Evolutionary conservation across 2,329 filamentous ascomycete species (phyloP), one percentile per base, ranked within the genome.

Genomic region (Pestalotiopsis sp.): DNA sequence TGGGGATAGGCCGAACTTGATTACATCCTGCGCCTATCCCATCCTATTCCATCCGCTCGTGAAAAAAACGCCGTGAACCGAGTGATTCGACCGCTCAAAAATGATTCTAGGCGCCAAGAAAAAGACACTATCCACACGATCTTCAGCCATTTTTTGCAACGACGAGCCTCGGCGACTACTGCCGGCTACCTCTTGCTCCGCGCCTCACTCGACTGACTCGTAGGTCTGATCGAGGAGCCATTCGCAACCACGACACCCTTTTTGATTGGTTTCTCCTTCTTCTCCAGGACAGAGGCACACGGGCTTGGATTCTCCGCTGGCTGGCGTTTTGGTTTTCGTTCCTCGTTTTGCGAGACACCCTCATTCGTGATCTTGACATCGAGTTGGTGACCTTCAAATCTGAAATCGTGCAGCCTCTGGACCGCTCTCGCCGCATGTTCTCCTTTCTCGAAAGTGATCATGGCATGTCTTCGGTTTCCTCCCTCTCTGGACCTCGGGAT

Each of bases 341-440:
- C 58, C 61, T 75, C 74, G 57, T 71, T 69, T 36, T 74, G 71
- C 5, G 76, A 75, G 31, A 75, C 73, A 14, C 75, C 75, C 58
- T 78, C 77, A 41, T 74, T 77, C 7, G 75, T 76, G 58, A 74
- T 70, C 25, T 72, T 71, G 12, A 71, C 76, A 31, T 68, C 73
- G n/a, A 78, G 65, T 25, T 67, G 67, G 7, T 72, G 72, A 3
- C 75, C 75, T 4, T 76, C 74, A 45, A 73, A 73, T 57, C 73
- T 73, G 67, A 68, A 70, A 4, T 74, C 73, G 57, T 78, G 68
- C 25, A 78, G 75, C n/a, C 69, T 71, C 57, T 70, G 71, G 59
- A 78, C 72, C 17, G 71, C 64, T 41, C 72, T 74, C 31, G 70
- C 73, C 14, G 77, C 77, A 4, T 69, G 69, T 52, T 74, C 74